Conservation (phyloP, 768 basidiomycete genomes). For the Mrakia blollopis region DNA sequence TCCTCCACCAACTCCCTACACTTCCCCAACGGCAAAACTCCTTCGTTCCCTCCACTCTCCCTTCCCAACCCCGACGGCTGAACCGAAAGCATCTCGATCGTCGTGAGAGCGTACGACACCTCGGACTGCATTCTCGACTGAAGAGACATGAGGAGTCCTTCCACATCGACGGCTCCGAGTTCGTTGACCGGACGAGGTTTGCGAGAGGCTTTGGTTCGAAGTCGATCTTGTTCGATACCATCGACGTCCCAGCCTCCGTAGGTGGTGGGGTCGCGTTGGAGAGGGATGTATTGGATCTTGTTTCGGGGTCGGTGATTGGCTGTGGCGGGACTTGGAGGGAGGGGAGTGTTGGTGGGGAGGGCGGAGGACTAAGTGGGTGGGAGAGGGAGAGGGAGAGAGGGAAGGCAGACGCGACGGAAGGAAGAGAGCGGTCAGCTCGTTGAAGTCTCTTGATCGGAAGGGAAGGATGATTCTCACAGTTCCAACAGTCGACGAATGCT, state of each 20-base stretch:
- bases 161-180: constrained; percentile 84
- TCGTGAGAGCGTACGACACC: constrained; percentile 82
- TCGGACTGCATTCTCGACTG: constrained; percentile 79
- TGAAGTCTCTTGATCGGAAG: too few relatives aligned
- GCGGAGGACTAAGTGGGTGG: constrained; percentile 8
- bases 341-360: constrained; percentile 32
- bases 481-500: not conserved
- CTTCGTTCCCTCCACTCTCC: constrained; percentile 45
- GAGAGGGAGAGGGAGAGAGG: too few relatives aligned
- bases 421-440: constrained; percentile 9
- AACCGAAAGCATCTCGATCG: constrained; percentile 61
- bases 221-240: constrained; percentile 51
- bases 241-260: constrained; percentile 77
- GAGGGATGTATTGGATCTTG: constrained; percentile 82
- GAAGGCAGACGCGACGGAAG: not conserved
- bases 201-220: constrained; percentile 56
- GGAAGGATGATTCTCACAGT: not conserved
- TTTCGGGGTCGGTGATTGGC: constrained; percentile 42
- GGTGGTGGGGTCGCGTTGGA: constrained; percentile 67
- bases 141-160: constrained; percentile 86
- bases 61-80: constrained; percentile 55
- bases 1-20: constrained; percentile 80
- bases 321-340: constrained; percentile 51
- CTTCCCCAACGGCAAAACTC: constrained; percentile 69
- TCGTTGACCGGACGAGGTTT: constrained; percentile 46